Evolutionary conservation across 768 basidiomycete genomes (phyloP), one percentile per base, ranked within the genome.

Genomic region (Russula emetica): DNA sequence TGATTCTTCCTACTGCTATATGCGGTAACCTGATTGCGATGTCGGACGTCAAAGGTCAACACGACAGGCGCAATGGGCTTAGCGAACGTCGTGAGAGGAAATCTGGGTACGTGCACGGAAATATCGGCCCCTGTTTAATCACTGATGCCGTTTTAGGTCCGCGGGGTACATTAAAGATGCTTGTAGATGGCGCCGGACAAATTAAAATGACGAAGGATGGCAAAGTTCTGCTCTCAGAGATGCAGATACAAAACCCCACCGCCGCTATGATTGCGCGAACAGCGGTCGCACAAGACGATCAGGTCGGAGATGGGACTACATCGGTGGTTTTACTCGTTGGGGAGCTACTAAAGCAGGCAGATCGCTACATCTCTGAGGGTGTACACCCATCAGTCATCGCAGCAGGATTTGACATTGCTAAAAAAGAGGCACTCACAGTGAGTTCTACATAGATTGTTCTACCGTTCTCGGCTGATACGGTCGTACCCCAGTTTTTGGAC

Each of bases 191-290:
- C 61, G 82, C 95, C 16, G 97, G 97, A 11, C 92, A 94, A 78
- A 95, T 99, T 76, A 99, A 98, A 83, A 95, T 99, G 92, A 98
- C 97, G 68, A 99, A 98, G 81, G 97, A 98, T 72, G 97, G 97
- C 67, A 99, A 99, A 78, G 96, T 98, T 47, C 78, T 99, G 61
- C 81, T 99, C 63, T 96, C 94, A 47, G 97, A 99, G 79, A 99
- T 99, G 97, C 97, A 98, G 78, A 99, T 99, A 70, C 90, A 92
- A 77, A 98, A 99, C 75, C 97, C 97, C 34, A 98, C 97, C 3
- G 97, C 97, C 20, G 95, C 97, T 36, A 96, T 99, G 93, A 94
- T 99, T 72, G 97, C 97, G 52, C 86, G 94, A 57, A 98, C 97
- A 49, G 97, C 97, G 16, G 96, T 98, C 26, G 96, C 97, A 3